These are phyloP conservation scores for Moesziomyces globuligerus DNA, from an alignment of 1,284 basidiomycete species.

Conservation along the genomic window DNA sequence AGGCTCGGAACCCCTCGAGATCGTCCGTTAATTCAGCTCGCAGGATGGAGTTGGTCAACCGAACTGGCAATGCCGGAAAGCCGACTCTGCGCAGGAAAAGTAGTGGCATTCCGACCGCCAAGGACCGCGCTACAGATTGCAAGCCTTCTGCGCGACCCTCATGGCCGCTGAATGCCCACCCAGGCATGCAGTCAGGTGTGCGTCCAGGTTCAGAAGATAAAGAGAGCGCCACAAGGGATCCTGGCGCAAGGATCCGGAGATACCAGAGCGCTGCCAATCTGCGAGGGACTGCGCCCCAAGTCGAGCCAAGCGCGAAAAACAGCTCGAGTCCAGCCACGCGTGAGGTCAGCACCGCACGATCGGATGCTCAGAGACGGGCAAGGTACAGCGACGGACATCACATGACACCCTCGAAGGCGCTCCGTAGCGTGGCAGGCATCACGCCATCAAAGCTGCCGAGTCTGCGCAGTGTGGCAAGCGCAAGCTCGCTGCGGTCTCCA, in stretches of 20 bases:
- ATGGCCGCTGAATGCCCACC: slow-evolving; percentile 9
- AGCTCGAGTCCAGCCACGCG: background rate
- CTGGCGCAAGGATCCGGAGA: slow-evolving; percentile 7
- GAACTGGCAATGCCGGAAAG: too few species aligned
- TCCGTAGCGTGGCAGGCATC: slow-evolving; percentile 14
- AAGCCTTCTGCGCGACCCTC: slow-evolving; percentile 12
- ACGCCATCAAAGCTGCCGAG: slow-evolving; percentile 38
- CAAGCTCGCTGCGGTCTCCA: slow-evolving; percentile 4
- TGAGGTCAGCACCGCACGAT: background rate
- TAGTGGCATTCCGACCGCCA: slow-evolving; percentile 21
- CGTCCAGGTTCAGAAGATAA: background rate
- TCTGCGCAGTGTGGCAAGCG: slow-evolving; percentile 18
- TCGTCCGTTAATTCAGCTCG: too few species aligned
- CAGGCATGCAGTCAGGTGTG: background rate
- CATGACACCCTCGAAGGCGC: slow-evolving; percentile 10
- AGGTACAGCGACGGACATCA: slow-evolving; percentile 10
- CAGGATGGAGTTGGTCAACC: too few species aligned
- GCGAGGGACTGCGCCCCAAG: background rate
- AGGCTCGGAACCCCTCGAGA: too few species aligned
- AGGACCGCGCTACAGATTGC: background rate
- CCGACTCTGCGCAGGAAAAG: slow-evolving; percentile 22
- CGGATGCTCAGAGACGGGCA: background rate
- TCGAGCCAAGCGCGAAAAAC: too few species aligned
- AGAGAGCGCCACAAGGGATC: background rate
- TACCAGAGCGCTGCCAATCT: slow-evolving; percentile 20